Evolutionary conservation across 202 grass and related monocot genomes (phyloP).

Genomic region (Cymbopogon flexuosus): DNA sequence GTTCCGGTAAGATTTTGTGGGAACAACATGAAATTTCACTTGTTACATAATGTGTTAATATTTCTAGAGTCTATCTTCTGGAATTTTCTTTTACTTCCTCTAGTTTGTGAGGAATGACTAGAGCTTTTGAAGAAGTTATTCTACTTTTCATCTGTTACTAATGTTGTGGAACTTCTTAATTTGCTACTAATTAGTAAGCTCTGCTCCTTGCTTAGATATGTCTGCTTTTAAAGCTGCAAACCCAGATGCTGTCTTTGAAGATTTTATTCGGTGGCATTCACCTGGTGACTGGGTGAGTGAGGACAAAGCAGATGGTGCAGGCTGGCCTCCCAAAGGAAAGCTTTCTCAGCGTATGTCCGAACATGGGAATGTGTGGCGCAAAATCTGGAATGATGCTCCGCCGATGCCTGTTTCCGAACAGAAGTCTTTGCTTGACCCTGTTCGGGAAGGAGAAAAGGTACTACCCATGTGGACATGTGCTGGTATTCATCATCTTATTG

Average conservation of each 20-base stretch:
- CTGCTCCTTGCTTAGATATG: constrained; percentile 61
- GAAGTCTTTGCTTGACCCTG: constrained; percentile 73
- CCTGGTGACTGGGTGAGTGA: constrained; percentile 83
- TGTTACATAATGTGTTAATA: not conserved
- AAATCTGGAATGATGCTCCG: constrained; percentile 90
- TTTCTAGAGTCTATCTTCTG: not conserved
- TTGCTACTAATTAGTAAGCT: constrained; percentile 30
- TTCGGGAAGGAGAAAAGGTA: constrained; percentile 98
- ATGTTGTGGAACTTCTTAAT: constrained; percentile 6
- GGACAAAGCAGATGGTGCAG: constrained; percentile 42
- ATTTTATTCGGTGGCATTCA: constrained; percentile 99
- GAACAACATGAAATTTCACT: not conserved
- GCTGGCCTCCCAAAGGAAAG: constrained; percentile 78
- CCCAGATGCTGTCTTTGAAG: constrained; percentile 87
- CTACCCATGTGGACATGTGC: not conserved
- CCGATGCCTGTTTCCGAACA: constrained; percentile 79
- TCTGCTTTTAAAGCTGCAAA: constrained; percentile 99
- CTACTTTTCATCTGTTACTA: not conserved
- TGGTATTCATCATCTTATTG: not conserved
- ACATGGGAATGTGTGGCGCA: constrained; percentile 86
- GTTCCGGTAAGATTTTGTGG: constrained; percentile 58
- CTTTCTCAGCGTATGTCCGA: constrained; percentile 94
- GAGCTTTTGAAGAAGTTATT: not conserved
- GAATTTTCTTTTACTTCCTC: constrained; percentile 13
- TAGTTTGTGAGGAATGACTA: constrained; percentile 1